Evolutionary conservation across 768 basidiomycete species (phyloP), one percentile per base, ranked within the genome.

Genomic region (Cyathus striatus): DNA sequence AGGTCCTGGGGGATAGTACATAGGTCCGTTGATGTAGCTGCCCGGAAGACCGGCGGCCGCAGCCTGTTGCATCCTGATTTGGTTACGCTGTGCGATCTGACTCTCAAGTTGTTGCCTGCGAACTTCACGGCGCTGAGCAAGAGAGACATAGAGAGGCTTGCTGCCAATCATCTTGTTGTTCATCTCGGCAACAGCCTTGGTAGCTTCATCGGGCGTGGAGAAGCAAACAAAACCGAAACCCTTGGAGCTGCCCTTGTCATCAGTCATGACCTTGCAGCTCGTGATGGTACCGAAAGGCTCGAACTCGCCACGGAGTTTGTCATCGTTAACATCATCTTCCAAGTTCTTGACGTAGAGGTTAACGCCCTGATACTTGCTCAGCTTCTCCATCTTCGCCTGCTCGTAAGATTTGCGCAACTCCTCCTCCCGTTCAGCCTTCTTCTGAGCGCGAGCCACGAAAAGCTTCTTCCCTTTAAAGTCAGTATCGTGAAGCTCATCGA

Each of bases 341-440:
- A 99, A 70, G 72, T 99, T 99, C 81, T 98, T 99, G 82, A 98
- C 85, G 74, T 98, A 99, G 44, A 99, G 76, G 73, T 99, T 99
- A 65, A 97, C 94, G 44, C 96, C 96, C 55, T 96, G 93, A 58
- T 91, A 96, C 70, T 99, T 99, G 83, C 84, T 88, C 57, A 94
- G 66, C 67, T 94, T 93, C 79, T 99, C 96, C 80, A 92, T 79
- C 72, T 93, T 92, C 40, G 92, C 90, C 58, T 86, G 83, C 70
- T 99, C 95, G 65, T 97, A 96, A 2, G 85, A 86, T 63, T 78
- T 79, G 61, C 91, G 86, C 40, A 99, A 69, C 68, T 98, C 95
- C 55, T 97, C 92, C 69, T 99, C 94, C 39, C 96, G 92, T 71
- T 99, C 96, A 21, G 85, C 77, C 72, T 97, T 95, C 79, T 97